phyloP scores from a whole-genome alignment of 2,329 filamentous ascomycete genomes.

The Domatiomyces globalis region DNA sequence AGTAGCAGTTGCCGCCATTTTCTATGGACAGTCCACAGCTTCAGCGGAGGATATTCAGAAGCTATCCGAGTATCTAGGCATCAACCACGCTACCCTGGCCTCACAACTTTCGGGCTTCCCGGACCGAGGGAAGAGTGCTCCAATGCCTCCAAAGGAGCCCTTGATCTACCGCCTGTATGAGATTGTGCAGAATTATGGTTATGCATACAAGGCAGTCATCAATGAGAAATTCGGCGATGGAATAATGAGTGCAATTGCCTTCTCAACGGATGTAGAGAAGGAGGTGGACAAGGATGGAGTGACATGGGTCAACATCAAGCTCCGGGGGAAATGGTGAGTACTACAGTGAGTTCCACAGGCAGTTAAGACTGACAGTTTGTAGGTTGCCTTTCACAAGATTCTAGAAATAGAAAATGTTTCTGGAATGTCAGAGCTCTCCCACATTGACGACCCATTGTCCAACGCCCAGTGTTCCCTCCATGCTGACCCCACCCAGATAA shows the following conservation, averaged over 20 bases:
- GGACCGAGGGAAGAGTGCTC: conserved; percentile 62
- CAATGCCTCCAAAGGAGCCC: conserved; percentile 75
- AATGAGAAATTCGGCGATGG: conserved; percentile 93
- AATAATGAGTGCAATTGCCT: conserved; percentile 93
- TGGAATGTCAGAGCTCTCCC: too few species aligned
- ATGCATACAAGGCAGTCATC: conserved; percentile 85
- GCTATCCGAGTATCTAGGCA: conserved; percentile 50
- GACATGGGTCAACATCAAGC: conserved; percentile 66
- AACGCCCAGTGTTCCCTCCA: too few species aligned
- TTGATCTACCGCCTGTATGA: conserved; percentile 85
- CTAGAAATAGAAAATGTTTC: conserved; percentile 13
- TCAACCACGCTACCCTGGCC: conserved; percentile 44
- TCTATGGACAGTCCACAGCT: conserved; percentile 75
- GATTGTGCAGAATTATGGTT: conserved; percentile 92
- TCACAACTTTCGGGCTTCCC: conserved; percentile 58
- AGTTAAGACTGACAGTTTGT: not conserved
- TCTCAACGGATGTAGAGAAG: conserved; percentile 84
- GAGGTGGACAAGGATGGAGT: conserved; percentile 73
- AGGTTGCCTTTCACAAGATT: conserved; percentile 37
- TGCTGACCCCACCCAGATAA: not conserved
- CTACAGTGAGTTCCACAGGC: conserved; percentile 1
- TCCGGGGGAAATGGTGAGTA: conserved; percentile 68
- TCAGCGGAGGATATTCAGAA: conserved; percentile 54
- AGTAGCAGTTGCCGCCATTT: conserved; percentile 72
- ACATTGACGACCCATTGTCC: not conserved